Conservation (phyloP, 2,329 filamentous ascomycete genomes). For the Phialemoniopsis sp. region DNA sequence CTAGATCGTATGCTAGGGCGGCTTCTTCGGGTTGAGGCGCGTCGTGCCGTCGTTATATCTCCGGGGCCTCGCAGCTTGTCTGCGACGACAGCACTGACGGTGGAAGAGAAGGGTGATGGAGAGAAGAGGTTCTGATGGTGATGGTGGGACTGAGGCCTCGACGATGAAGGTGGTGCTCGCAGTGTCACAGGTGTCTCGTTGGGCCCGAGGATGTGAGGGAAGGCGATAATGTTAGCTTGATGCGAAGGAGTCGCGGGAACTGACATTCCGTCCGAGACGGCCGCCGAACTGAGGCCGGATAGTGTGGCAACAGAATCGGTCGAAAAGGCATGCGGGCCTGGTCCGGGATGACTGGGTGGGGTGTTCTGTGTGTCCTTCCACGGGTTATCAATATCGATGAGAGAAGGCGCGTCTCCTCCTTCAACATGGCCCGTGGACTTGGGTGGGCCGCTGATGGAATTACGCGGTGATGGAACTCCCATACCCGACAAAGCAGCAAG, state of each 20-base stretch:
- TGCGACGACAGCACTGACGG: slow-evolving; percentile 53
- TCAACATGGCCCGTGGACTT: slow-evolving; percentile 4
- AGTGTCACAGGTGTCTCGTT: slow-evolving; percentile 16
- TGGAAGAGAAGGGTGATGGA: slow-evolving; percentile 56
- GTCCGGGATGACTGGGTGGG: slow-evolving; percentile 5
- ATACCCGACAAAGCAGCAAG: slow-evolving; percentile 27
- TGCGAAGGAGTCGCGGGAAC: slow-evolving; percentile 11
- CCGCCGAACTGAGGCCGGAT: slow-evolving; percentile 4
- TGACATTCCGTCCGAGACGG: slow-evolving; percentile 16
- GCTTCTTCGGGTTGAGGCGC: slow-evolving; percentile 40
- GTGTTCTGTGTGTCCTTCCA: slow-evolving; percentile 27
- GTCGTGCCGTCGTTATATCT: slow-evolving; percentile 38
- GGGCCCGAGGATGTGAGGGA: background rate
- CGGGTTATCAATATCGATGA: slow-evolving; percentile 26
- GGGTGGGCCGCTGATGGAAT: too few species aligned
- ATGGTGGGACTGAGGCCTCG: slow-evolving; percentile 29
- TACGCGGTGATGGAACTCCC: slow-evolving; percentile 29
- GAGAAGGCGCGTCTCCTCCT: slow-evolving; percentile 24
- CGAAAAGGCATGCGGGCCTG: slow-evolving; percentile 13
- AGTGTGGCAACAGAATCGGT: slow-evolving; percentile 17
- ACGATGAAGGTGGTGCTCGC: slow-evolving; percentile 18
- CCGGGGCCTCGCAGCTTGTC: slow-evolving; percentile 39
- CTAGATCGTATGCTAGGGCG: slow-evolving; percentile 49
- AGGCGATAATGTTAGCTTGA: slow-evolving; percentile 1
- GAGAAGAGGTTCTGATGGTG: slow-evolving; percentile 49